Evolutionary conservation across 495 filamentous ascomycete genomes (phyloP), one percentile per base, ranked within the genome.

Genomic region (Terfezia claveryi): DNA sequence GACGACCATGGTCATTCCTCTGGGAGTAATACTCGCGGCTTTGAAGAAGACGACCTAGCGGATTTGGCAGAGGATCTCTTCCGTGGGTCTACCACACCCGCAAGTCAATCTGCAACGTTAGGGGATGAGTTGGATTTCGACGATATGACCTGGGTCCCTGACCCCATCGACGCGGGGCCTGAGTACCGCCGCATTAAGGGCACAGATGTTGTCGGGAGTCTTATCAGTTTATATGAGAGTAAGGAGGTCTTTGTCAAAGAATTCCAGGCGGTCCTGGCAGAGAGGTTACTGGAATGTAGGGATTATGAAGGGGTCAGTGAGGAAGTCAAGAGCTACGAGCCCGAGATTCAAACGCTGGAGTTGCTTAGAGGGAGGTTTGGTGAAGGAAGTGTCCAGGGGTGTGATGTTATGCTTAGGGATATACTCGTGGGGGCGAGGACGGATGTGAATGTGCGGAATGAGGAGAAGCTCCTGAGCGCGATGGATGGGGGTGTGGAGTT

Each of bases 381-480:
- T 14, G 87, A 94, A 59, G 74, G 78, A 4, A 76, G 81, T 9
- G 71, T 95, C 49, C 91, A 96, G 64, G 80, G 81, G 49, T 94
- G 85, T 68, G 87, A 96, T 62, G 91, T 99, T 56, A 99, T 99
- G 91, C 75, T 96, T 32, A 81, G 80, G 50, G 91, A 99, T 68
- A 81, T 96, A n/a, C 74, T 80, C 51, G 87, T 94, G 62, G 94
- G 87, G 11, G 73, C 76, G 50, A 75, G 79, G 50, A 75, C 91
- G 51, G 80, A 93, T 62, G 62, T 68, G 27, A 66, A 72, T 27
- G 83, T 93, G 36, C 68, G 77, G 14, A 73, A 71, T 37, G 74
- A 74, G 36, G 63, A 59, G 38, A 58, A 61, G 53, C 66, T 65
- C 50, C 61, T 63, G 41, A 69, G 68, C 60, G 62, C 62, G 20